A percentile compares a stretch with the other conserved stretches of the same genome.
Evolutionary conservation across 441 rosid genomes (phyloP).

Genomic region (Eugenia klotzschiana): DNA sequence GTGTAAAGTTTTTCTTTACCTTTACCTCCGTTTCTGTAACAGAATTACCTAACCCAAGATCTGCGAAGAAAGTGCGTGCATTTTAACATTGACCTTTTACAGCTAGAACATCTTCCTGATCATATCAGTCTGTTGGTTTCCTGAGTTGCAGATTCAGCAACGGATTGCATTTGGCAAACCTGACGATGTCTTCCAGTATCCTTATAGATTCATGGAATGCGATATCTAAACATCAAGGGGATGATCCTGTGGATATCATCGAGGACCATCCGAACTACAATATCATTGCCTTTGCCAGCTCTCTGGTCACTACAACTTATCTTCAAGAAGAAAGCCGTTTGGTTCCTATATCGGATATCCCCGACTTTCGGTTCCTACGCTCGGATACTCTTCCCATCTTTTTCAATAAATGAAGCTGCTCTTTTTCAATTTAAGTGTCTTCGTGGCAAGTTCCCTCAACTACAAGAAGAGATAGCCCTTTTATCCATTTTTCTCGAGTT

Average conservation of each 20-base stretch:
- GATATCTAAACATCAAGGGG: constrained; percentile 3
- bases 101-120: neutral
- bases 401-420: constrained; percentile 29
- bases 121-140: neutral
- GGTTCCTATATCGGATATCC: neutral
- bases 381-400: constrained; percentile 16
- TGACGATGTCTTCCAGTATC: constrained; percentile 28
- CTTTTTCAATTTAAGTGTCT: too few relatives aligned
- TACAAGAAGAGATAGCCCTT: constrained; percentile 24
- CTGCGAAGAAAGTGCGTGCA: neutral
- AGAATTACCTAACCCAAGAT: neutral
- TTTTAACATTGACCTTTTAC: neutral
- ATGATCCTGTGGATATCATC: neutral
- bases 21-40: neutral
- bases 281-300: constrained; percentile 28
- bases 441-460: neutral
- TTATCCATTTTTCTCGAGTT: too few relatives aligned
- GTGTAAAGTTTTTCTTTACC: neutral
- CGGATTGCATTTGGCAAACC: constrained; percentile 26
- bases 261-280: neutral
- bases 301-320: constrained; percentile 1
- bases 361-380: constrained; percentile 22
- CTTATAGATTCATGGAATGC: constrained; percentile 19
- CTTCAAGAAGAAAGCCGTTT: constrained; percentile 5
- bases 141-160: constrained; percentile 17